Percentiles rank a stretch among this genome's conserved stretches.
Evolutionary conservation across 441 rosid genomes (phyloP).

Genomic region (Pelargonium myrrhifolium): DNA sequence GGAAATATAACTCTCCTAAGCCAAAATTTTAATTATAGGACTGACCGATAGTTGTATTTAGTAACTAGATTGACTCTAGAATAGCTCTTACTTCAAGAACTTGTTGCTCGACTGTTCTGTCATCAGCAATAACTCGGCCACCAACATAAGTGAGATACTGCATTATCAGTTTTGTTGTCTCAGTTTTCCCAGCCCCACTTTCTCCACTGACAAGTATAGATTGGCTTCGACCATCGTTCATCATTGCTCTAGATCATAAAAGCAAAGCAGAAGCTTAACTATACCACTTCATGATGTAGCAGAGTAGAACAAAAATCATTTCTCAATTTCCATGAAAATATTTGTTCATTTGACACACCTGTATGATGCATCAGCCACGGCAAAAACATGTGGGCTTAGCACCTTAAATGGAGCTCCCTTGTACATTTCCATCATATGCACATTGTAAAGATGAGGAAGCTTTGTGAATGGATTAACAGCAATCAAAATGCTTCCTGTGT

Average conservation of each 20-base stretch:
- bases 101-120: constrained; percentile 69
- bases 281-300: constrained; percentile 3
- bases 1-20: neutral
- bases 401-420: constrained; percentile 58
- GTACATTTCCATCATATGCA: constrained; percentile 47
- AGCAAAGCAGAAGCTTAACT: constrained; percentile 12
- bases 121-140: constrained; percentile 42
- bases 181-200: constrained; percentile 85
- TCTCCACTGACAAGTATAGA: constrained; percentile 72
- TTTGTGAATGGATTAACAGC: constrained; percentile 68
- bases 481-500: constrained; percentile 69
- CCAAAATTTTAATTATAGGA: neutral
- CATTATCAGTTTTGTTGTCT: constrained; percentile 77
- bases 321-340: neutral
- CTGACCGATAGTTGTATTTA: neutral
- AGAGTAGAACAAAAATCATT: constrained; percentile 40
- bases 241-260: constrained; percentile 47
- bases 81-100: constrained; percentile 54
- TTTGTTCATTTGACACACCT: constrained; percentile 29
- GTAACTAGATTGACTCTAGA: constrained; percentile 7
- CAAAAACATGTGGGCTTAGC: constrained; percentile 68
- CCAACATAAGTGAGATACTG: constrained; percentile 67
- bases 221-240: constrained; percentile 56
- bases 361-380: constrained; percentile 68
- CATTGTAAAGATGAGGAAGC: constrained; percentile 56